Evolutionary conservation across 331 rosid species (phyloP).

Genomic region (Telfairia occidentalis): DNA sequence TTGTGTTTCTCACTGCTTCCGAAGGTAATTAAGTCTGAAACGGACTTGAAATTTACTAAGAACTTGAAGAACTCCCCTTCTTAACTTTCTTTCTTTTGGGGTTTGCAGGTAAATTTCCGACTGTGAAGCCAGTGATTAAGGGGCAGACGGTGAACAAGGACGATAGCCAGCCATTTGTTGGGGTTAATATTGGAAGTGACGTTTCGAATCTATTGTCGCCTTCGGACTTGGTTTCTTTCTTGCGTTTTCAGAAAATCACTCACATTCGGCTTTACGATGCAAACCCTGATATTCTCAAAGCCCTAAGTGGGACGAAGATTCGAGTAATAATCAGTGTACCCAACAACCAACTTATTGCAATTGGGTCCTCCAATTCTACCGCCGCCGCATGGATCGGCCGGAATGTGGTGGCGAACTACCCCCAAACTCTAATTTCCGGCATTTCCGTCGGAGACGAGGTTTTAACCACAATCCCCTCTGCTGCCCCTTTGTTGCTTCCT

Average conservation of each 20-base stretch:
- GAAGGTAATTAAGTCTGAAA: slow-evolving; percentile 22
- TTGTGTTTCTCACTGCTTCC: not conserved
- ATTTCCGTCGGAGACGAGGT: slow-evolving; percentile 78
- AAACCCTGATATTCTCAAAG: slow-evolving; percentile 52
- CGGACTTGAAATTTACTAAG: not conserved
- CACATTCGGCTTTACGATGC: slow-evolving; percentile 75
- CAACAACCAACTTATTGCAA: slow-evolving; percentile 74
- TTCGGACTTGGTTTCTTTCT: slow-evolving; percentile 40
- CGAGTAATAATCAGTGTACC: slow-evolving; percentile 62
- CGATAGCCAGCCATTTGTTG: slow-evolving; percentile 50
- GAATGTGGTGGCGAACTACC: slow-evolving; percentile 55
- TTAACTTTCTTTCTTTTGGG: not conserved
- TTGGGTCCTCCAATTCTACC: slow-evolving; percentile 71
- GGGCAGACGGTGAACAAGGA: slow-evolving; percentile 15
- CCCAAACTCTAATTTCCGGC: slow-evolving; percentile 45
- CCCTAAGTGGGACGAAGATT: slow-evolving; percentile 46
- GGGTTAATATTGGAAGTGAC: slow-evolving; percentile 72
- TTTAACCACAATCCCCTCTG: slow-evolving; percentile 54
- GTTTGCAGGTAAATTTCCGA: slow-evolving; percentile 30
- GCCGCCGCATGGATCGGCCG: slow-evolving; percentile 61
- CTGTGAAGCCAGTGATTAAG: slow-evolving; percentile 7
- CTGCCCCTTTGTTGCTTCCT: slow-evolving; percentile 52
- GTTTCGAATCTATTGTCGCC: slow-evolving; percentile 50
- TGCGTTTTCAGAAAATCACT: slow-evolving; percentile 44
- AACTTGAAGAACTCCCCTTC: not conserved